These are phyloP conservation scores for Ceratocystis huliohia DNA, from an alignment of 2,329 filamentous ascomycete genomes.

Conservation along the genomic window DNA sequence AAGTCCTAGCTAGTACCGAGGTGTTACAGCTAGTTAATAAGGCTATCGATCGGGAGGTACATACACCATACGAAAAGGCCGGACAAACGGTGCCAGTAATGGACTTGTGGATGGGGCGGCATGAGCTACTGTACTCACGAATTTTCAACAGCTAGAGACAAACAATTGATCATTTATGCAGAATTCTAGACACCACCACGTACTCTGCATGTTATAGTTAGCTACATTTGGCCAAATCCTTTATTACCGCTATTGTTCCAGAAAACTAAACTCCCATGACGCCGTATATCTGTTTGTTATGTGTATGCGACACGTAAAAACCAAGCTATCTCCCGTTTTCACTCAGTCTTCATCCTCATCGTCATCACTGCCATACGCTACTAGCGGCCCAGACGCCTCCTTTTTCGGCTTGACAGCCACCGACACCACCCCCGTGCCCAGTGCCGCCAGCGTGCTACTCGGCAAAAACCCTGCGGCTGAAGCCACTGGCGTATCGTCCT, in stretches of 20 bases:
- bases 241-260: background rate
- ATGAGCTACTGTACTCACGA: conserved; percentile 71
- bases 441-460: conserved; percentile 63
- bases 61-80: conserved; percentile 48
- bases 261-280: conserved; percentile 17
- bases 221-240: background rate
- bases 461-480: conserved; percentile 59
- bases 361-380: conserved; percentile 72
- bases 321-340: background rate
- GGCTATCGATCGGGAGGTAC: conserved; percentile 49
- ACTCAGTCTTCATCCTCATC: conserved; percentile 23
- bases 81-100: conserved; percentile 64
- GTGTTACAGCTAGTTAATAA: conserved; percentile 46
- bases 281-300: conserved; percentile 11
- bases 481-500: conserved; percentile 23
- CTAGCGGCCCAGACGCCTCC: conserved; percentile 54
- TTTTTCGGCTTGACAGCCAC: conserved; percentile 43
- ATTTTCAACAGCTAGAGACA: conserved; percentile 64
- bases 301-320: conserved; percentile 20
- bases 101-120: conserved; percentile 72
- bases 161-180: background rate
- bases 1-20: conserved; percentile 49
- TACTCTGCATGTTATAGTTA: conserved; percentile 26
- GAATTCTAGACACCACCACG: conserved; percentile 16
- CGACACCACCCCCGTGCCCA: conserved; percentile 47